Conservation (phyloP, 495 filamentous ascomycete species). For the Geopyxis carbonaria region DNA sequence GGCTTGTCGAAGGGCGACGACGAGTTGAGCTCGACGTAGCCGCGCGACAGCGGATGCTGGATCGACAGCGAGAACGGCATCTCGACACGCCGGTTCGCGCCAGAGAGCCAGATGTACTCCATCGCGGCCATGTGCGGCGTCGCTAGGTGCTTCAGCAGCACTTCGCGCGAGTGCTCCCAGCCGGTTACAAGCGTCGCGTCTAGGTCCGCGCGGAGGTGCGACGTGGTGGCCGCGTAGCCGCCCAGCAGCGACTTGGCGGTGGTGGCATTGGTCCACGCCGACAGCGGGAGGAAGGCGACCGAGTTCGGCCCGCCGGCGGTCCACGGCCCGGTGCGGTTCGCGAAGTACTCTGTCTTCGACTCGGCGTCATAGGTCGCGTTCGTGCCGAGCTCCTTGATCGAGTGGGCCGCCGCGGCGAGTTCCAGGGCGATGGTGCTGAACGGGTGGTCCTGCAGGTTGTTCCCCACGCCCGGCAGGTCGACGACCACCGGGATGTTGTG, state of each 20-base stretch:
- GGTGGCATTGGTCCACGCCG: constrained; percentile 1
- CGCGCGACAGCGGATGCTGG: constrained; percentile 28
- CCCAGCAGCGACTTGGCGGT: constrained; percentile 4
- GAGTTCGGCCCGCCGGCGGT: constrained; percentile 20
- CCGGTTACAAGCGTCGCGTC: constrained; percentile 28
- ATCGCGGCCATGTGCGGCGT: constrained; percentile 15
- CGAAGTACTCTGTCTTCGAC: constrained; percentile 27
- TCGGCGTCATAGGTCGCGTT: constrained; percentile 32
- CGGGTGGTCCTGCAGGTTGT: constrained; percentile 38
- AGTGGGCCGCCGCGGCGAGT: constrained; percentile 4
- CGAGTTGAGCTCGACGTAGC: constrained; percentile 28
- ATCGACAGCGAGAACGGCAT: constrained; percentile 12
- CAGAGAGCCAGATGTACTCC: constrained; percentile 20
- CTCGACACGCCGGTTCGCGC: constrained; percentile 8
- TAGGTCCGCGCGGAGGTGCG: constrained; percentile 24
- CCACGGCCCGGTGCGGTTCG: constrained; percentile 24
- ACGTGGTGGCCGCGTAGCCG: constrained; percentile 16
- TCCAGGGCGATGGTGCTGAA: constrained; percentile 1
- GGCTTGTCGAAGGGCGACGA: constrained; percentile 26
- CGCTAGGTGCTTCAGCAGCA: constrained; percentile 14
- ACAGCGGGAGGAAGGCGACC: constrained; percentile 25
- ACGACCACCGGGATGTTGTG: constrained; percentile 29
- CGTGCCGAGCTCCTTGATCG: constrained; percentile 5
- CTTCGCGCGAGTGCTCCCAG: constrained; percentile 21
- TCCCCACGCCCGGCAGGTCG: constrained; percentile 35